Conservation (phyloP, 768 basidiomycete genomes). For the Collybiopsis luxurians region DNA sequence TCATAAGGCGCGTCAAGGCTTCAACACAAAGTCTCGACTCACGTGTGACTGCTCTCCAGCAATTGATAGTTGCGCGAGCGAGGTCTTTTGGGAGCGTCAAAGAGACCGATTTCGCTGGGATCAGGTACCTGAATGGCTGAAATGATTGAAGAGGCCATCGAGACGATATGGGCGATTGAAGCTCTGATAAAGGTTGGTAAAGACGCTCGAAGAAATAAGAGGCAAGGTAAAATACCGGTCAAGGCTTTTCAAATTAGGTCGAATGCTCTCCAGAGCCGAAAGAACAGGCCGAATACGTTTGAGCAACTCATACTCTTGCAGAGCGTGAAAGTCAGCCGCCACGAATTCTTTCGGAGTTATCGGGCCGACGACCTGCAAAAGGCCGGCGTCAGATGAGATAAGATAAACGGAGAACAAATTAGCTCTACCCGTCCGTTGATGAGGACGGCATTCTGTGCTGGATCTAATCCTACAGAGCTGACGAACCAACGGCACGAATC, state of each 20-base stretch:
- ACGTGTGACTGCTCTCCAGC: slow-evolving; percentile 67
- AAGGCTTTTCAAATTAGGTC: slow-evolving; percentile 31
- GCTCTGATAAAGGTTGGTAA: slow-evolving; percentile 34
- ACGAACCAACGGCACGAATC: slow-evolving; percentile 45
- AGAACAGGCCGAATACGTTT: slow-evolving; percentile 71
- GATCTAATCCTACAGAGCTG: slow-evolving; percentile 53
- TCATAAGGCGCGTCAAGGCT: slow-evolving; percentile 2
- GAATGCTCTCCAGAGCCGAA: slow-evolving; percentile 57
- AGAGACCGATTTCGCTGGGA: slow-evolving; percentile 68
- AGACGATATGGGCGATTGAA: slow-evolving; percentile 56
- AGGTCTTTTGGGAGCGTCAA: slow-evolving; percentile 60
- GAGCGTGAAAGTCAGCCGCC: slow-evolving; percentile 65
- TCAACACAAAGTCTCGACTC: slow-evolving; percentile 20
- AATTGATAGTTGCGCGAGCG: slow-evolving; percentile 59
- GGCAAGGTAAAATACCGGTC: slow-evolving; percentile 38
- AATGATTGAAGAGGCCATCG: slow-evolving; percentile 69
- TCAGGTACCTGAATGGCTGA: slow-evolving; percentile 71
- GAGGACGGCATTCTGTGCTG: slow-evolving; percentile 63
- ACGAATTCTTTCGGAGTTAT: slow-evolving; percentile 57
- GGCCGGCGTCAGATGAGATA: slow-evolving; percentile 8
- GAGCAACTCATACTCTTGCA: slow-evolving; percentile 72
- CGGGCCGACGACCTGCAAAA: slow-evolving; percentile 71
- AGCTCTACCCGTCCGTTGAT: slow-evolving; percentile 80
- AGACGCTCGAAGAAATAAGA: not conserved
- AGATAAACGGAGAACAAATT: not conserved